A percentile compares a stretch with the other conserved stretches of the same genome.
These are phyloP conservation scores for Botrytis sinoallii DNA, from an alignment of 2,329 filamentous ascomycete species.

Conservation along the genomic window DNA sequence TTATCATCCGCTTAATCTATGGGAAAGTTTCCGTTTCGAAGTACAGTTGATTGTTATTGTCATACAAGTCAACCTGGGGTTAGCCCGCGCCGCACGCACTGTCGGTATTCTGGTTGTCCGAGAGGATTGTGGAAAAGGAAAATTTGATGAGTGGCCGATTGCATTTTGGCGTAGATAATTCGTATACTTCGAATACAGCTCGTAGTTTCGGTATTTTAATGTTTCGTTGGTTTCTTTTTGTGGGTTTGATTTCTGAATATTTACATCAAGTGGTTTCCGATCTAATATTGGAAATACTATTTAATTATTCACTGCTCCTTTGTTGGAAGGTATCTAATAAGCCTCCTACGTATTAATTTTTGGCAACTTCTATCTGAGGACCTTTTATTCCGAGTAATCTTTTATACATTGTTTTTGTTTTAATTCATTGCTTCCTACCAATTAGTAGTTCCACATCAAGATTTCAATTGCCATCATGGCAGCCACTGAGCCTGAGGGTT, in stretches of 20 bases:
- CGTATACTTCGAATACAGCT: neutral
- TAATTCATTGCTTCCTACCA: neutral
- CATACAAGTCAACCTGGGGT: neutral
- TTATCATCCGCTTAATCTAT: neutral
- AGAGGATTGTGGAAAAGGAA: slow-evolving; percentile 1
- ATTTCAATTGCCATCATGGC: slow-evolving; percentile 18
- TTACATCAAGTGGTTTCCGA: neutral
- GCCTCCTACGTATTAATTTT: neutral
- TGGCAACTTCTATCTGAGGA: neutral
- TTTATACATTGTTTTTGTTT: neutral
- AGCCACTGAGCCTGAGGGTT: slow-evolving; percentile 23
- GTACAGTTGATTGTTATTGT: neutral
- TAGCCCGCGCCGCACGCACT: neutral
- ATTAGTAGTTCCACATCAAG: neutral
- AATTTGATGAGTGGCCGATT: neutral
- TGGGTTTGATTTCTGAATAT: neutral
- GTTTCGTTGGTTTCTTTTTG: neutral
- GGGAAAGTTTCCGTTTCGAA: slow-evolving; percentile 5
- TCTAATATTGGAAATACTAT: neutral
- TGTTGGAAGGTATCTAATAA: neutral
- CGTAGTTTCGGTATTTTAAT: neutral
- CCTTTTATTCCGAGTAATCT: neutral
- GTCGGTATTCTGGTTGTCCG: slow-evolving; percentile 13
- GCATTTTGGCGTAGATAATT: neutral
- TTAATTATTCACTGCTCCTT: neutral